Evolutionary conservation across 495 filamentous ascomycete species (phyloP).

Genomic region (Hypoxylon intermedium): DNA sequence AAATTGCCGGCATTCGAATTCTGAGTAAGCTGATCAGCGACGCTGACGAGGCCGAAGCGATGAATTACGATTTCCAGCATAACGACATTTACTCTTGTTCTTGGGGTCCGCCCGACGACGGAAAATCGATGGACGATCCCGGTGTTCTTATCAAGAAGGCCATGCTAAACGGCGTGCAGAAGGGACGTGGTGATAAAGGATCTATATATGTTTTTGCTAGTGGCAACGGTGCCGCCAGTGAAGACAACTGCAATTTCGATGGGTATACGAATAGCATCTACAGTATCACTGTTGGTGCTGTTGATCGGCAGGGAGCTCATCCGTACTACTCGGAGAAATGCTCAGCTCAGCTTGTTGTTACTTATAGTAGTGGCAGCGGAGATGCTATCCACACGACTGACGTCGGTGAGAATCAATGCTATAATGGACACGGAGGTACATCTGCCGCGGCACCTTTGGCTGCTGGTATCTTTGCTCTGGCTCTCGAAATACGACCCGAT

Average conservation of each 20-base stretch:
- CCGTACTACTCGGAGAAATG: slow-evolving; percentile 95
- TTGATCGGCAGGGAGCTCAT: slow-evolving; percentile 83
- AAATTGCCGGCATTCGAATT: slow-evolving; percentile 88
- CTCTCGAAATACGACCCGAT: slow-evolving; percentile 82
- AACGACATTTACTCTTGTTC: slow-evolving; percentile 99
- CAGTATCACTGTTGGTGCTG: slow-evolving; percentile 93
- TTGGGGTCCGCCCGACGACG: slow-evolving; percentile 96
- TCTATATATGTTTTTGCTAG: slow-evolving; percentile 97
- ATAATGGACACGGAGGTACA: slow-evolving; percentile 84
- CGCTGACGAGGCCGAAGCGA: slow-evolving; percentile 86
- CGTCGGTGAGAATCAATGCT: slow-evolving; percentile 83
- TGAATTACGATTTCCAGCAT: slow-evolving; percentile 89
- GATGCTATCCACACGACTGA: slow-evolving; percentile 97
- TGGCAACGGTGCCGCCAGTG: slow-evolving; percentile 85
- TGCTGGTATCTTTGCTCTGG: slow-evolving; percentile 92
- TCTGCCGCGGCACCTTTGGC: slow-evolving; percentile 93
- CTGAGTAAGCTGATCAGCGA: slow-evolving; percentile 89
- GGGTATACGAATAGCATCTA: slow-evolving; percentile 99
- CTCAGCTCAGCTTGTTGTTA: slow-evolving; percentile 92
- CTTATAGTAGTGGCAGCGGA: slow-evolving; percentile 88
- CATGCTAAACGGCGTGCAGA: slow-evolving; percentile 90
- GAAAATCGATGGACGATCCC: slow-evolving; percentile 89
- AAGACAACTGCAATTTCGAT: slow-evolving; percentile 99
- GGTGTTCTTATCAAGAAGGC: slow-evolving; percentile 86
- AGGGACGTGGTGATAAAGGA: slow-evolving; percentile 82